Evolutionary conservation across 2,329 filamentous ascomycete genomes (phyloP).

Genomic region (Colletotrichum liaoningense): DNA sequence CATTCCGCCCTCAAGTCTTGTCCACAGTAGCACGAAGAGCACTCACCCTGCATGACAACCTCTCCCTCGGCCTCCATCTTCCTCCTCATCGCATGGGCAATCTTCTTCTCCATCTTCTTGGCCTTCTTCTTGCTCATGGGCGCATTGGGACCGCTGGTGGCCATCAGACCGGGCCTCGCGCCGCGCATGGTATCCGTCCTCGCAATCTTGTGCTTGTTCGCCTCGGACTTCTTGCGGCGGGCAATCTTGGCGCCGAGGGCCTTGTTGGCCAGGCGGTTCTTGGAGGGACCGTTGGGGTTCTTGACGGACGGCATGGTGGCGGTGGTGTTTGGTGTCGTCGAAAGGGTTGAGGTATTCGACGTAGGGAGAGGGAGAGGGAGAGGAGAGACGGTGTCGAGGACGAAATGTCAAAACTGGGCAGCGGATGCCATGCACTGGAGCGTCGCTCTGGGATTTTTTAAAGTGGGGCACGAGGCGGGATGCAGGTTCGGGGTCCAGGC

Average conservation of each 20-base stretch:
- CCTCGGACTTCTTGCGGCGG: conserved; percentile 54
- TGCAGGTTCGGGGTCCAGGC: conserved; percentile 6
- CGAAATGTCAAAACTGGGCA: not conserved
- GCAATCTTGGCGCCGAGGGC: conserved; percentile 57
- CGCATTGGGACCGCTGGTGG: conserved; percentile 65
- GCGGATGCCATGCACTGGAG: not conserved
- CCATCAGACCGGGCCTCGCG: conserved; percentile 63
- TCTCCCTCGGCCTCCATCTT: conserved; percentile 63
- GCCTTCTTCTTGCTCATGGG: conserved; percentile 66
- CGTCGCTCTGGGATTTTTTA: conserved; percentile 27
- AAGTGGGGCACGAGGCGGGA: conserved; percentile 25
- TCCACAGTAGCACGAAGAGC: not conserved
- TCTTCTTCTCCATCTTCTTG: conserved; percentile 66
- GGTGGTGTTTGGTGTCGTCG: not conserved
- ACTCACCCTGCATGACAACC: conserved; percentile 59
- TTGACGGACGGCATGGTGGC: conserved; percentile 64
- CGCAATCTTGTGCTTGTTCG: conserved; percentile 51
- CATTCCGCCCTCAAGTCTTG: not conserved
- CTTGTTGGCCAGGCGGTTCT: conserved; percentile 62
- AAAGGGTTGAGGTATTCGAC: too few relatives aligned
- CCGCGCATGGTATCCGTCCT: conserved; percentile 60
- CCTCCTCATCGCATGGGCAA: conserved; percentile 63
- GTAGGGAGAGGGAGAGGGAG: not conserved
- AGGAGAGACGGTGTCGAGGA: not conserved
- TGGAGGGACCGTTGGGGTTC: conserved; percentile 68